Evolutionary conservation across 2,329 filamentous ascomycete species (phyloP), one percentile per base, ranked within the genome.

Genomic region (Thelonectria discophora): DNA sequence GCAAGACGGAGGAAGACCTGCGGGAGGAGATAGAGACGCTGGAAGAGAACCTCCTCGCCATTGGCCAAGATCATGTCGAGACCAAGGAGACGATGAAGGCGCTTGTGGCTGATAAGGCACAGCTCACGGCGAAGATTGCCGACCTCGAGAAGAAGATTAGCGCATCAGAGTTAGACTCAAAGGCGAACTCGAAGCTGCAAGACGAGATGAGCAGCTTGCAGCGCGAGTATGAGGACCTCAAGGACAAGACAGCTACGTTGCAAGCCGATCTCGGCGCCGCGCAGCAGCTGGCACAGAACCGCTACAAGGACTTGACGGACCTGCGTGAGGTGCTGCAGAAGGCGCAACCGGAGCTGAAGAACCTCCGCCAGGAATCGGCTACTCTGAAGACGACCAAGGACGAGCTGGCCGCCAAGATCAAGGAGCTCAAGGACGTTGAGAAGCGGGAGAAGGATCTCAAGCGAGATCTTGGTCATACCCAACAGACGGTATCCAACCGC

Each of bases 251-350:
- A 0, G 81, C 86, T 2, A 84, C 86, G 0, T 77, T 97, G 17
- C 89, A 97, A 72, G 92, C 90, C 0, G 94, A 99, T 73, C 84
- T 98, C 3, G 90, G 88, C 2, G 93, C 93, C 2, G 90, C 94
- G 0, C 89, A 97, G 74, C 88, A 96, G 76, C 84, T 98, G 12
- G 93, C 95, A 0, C 90, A 96, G 63, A 90, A 87, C 15, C 86
- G 95, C 30, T 98, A 93, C 81, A 97, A 93, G 75, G 94, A 98
- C 62, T 80, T 97, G 2, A 89, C 89, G 0, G 91, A 97, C 27
- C 80, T 97, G 47, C 86, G 90, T 18, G 91, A 94, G 63, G 82
- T 94, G 2, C 77, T 97, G 30, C 89, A 93, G 67, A 96, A 95
- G 74, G 86, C 91, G 1, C 94, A 97, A 72, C 91, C 93, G 0